Conservation (phyloP, 2,329 filamentous ascomycete species). For the Geosmithia flava region DNA sequence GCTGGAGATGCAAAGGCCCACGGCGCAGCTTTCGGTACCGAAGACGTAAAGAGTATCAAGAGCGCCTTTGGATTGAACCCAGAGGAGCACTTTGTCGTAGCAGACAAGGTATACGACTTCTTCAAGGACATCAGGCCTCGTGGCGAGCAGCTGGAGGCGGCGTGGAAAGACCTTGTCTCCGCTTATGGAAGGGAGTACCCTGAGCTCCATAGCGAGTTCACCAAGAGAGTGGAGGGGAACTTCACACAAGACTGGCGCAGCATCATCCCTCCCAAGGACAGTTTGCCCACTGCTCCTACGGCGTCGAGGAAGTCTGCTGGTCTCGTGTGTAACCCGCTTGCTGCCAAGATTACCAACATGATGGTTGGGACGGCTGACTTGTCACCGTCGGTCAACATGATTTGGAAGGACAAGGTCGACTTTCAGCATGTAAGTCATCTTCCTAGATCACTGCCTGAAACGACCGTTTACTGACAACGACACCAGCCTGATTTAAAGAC, state of each 20-base stretch:
- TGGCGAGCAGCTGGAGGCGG: slow-evolving; percentile 29
- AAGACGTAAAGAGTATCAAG: slow-evolving; percentile 32
- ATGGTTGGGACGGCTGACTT: slow-evolving; percentile 43
- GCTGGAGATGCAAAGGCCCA: slow-evolving; percentile 42
- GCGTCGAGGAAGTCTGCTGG: slow-evolving; percentile 36
- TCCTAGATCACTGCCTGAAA: too few species aligned
- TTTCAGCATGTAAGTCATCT: slow-evolving; percentile 29
- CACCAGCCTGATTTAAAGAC: slow-evolving; percentile 21
- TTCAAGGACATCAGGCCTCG: slow-evolving; percentile 30
- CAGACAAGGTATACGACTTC: slow-evolving; percentile 35
- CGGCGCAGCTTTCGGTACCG: slow-evolving; percentile 41
- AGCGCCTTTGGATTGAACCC: slow-evolving; percentile 17
- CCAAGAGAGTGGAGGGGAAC: slow-evolving; percentile 31
- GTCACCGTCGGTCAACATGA: slow-evolving; percentile 41
- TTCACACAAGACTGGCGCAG: slow-evolving; percentile 34
- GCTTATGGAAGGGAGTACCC: slow-evolving; percentile 31
- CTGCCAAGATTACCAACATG: slow-evolving; percentile 29
- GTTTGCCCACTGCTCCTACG: slow-evolving; percentile 31
- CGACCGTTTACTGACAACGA: background rate
- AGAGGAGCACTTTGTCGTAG: slow-evolving; percentile 20
- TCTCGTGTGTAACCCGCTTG: slow-evolving; percentile 36
- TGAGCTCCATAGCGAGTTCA: slow-evolving; percentile 35
- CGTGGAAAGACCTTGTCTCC: slow-evolving; percentile 30
- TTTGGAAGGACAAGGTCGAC: slow-evolving; percentile 37
- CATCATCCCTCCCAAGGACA: slow-evolving; percentile 29